phyloP scores from a whole-genome alignment of 768 basidiomycete species.

The Boletus sensibilis region DNA sequence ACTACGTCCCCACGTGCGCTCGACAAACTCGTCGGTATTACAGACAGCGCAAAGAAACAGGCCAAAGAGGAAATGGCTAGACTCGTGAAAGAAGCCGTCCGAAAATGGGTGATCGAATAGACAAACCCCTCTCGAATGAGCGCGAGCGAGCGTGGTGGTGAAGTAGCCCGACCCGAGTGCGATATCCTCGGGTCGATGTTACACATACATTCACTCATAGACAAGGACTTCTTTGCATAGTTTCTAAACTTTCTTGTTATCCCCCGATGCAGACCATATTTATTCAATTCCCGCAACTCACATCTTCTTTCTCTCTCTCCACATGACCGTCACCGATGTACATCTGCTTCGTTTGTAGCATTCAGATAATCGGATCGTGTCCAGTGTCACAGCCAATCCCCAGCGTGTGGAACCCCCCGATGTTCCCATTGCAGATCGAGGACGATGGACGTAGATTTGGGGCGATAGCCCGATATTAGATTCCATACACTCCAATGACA shows the following conservation, averaged over 20 bases:
- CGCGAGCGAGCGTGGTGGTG: no score
- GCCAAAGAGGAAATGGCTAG: conserved; percentile 74
- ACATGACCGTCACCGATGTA: conserved; percentile 13
- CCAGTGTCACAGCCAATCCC: background rate
- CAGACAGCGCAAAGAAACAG: conserved; percentile 79
- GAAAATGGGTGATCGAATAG: conserved; percentile 68
- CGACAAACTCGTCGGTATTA: conserved; percentile 75
- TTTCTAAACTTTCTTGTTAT: background rate
- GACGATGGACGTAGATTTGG: background rate
- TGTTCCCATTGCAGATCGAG: background rate
- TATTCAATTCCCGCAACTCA: conserved; percentile 10
- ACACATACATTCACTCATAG: background rate
- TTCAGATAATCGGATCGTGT: conserved; percentile 12
- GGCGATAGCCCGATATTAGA: background rate
- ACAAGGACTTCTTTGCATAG: conserved; percentile 5
- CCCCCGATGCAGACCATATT: conserved; percentile 7
- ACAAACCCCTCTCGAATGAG: no score
- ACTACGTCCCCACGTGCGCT: conserved; percentile 68
- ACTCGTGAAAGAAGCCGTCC: conserved; percentile 68
- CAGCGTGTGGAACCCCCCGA: background rate
- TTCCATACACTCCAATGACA: background rate
- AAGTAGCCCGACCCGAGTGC: no score
- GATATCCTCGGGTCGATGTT: no score
- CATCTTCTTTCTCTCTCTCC: background rate
- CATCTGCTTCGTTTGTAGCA: conserved; percentile 18